Conservation (phyloP, 73 alveolate genomes). For the Blepharisma stoltei region DNA sequence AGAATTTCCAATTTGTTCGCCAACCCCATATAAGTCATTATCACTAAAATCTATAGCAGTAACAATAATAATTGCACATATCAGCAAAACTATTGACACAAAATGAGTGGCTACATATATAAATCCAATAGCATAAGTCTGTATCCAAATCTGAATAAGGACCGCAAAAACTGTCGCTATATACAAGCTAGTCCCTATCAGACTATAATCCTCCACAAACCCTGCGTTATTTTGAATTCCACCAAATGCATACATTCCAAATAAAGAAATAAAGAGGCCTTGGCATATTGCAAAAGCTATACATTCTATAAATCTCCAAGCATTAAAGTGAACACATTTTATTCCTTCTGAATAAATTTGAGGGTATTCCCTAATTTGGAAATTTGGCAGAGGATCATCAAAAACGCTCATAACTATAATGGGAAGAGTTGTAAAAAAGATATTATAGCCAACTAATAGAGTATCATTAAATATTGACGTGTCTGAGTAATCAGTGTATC, state of each 20-base stretch:
- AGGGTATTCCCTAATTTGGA: not conserved
- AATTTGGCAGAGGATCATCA: not conserved
- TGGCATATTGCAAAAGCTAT: not conserved
- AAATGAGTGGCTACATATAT: not conserved
- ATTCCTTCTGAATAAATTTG: not conserved
- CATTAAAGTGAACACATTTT: not conserved
- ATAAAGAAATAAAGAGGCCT: not conserved
- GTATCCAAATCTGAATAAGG: not conserved
- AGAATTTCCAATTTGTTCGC: not conserved
- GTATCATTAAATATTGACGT: not conserved
- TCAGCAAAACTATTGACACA: not conserved
- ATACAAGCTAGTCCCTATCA: not conserved
- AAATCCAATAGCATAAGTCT: not conserved
- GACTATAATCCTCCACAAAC: not conserved
- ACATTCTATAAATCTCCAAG: not conserved
- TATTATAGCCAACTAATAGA: not conserved
- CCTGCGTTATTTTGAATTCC: not conserved
- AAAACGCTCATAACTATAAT: not conserved
- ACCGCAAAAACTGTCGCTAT: not conserved
- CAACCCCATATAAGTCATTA: slow-evolving; percentile 7
- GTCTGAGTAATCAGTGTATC: not conserved
- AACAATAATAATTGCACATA: not conserved
- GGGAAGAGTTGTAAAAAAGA: not conserved
- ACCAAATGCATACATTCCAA: not conserved
- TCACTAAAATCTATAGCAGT: no score